These are phyloP conservation scores for Microbotryum intermedium DNA, from an alignment of 1,284 basidiomycete species.

Conservation along the genomic window DNA sequence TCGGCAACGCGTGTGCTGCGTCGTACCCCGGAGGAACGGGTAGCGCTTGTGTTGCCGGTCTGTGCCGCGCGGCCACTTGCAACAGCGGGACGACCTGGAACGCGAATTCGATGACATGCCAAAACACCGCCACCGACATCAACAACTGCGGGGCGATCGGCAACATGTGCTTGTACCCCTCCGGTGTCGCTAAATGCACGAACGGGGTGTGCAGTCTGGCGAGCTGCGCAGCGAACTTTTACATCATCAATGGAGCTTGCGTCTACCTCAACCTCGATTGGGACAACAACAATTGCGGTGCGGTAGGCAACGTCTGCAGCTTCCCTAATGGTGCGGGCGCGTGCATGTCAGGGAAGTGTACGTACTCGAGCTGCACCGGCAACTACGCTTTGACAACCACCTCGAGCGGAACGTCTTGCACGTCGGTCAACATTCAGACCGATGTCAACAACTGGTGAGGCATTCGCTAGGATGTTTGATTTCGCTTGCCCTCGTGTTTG, in stretches of 20 bases:
- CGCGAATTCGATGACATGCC: not conserved
- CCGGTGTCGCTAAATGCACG: slow-evolving; percentile 6
- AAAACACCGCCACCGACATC: not conserved
- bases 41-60: no score
- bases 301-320: slow-evolving; percentile 15
- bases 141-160: slow-evolving; percentile 14
- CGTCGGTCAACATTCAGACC: slow-evolving; percentile 2
- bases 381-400: not conserved
- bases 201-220: not conserved
- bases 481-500: not conserved
- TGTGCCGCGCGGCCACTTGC: slow-evolving; percentile 5
- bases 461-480: not conserved
- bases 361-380: not conserved
- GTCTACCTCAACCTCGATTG: not conserved
- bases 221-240: not conserved
- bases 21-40: no score
- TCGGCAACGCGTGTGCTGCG: not conserved
- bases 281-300: slow-evolving; percentile 8
- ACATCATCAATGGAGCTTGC: not conserved
- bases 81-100: slow-evolving; percentile 6
- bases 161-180: slow-evolving; percentile 4
- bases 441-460: slow-evolving; percentile 9
- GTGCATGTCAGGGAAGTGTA: slow-evolving; percentile 3
- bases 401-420: not conserved
- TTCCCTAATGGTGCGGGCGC: not conserved